Evolutionary conservation across 345 rosid genomes (phyloP), one percentile per base, ranked within the genome.

Genomic region (Brassica cretica): DNA sequence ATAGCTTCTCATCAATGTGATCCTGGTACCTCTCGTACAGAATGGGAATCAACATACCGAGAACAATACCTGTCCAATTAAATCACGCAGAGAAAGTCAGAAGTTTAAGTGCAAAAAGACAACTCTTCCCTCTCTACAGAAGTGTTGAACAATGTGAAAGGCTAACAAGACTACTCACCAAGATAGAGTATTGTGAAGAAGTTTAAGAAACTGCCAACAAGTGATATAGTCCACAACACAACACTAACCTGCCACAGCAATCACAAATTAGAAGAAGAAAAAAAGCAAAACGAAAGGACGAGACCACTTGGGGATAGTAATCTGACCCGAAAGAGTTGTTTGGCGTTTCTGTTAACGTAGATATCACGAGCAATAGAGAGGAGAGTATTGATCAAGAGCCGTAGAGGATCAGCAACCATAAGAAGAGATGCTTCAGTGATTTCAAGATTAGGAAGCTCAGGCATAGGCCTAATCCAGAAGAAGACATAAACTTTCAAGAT

Each of bases 391-490:
- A 85, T 76, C 83, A 79, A 84, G 39, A 81, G 83, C 74, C 84
- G 84, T 64, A 88, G 24, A 61, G 72, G 76, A 51, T 79, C 78
- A 56, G 90, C 86, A 67, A 75, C 84, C 82, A 64, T 80, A 29
- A 78, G 82, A 64, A 85, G 79, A 76, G 87, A 81, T 70, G 80
- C 83, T 80, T 90, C 99, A 2, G 94, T 81, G 83, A 96, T 84
- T 86, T 93, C 93, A 79, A 96, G 58, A 81, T 93, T 86, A 53
- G 97, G 99, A 68, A 96, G 78, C 2, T 97, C 96, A 18, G 99
- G 99, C 84, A 89, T 80, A 46, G 99, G 99, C 76, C 99, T 93
- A 68, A 9, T 81, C 62, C 39, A 70, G 53, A 78, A 30, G 30
- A 70, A 7, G 6, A 69, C 5, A 9, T 0, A 70, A 44, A 39